phyloP scores from a whole-genome alignment of 495 filamentous ascomycete species.

The Hypomontagnella submonticulosa region DNA sequence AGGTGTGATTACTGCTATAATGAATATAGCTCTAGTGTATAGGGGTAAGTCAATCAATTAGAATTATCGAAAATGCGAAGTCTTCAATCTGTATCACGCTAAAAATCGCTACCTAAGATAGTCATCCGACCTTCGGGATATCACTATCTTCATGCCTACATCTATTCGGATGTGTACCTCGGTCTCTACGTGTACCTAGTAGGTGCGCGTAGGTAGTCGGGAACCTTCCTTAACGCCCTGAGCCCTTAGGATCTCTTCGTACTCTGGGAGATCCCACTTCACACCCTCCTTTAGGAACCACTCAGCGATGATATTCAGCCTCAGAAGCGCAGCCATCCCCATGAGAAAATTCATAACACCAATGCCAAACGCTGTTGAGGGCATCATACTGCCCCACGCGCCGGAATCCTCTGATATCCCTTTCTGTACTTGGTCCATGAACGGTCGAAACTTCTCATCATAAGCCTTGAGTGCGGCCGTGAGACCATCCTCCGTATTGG shows the following conservation, averaged over 20 bases:
- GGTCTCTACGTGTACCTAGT: too few relatives aligned
- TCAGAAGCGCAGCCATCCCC: constrained; percentile 48
- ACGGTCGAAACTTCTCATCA: constrained; percentile 56
- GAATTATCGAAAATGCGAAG: too few relatives aligned
- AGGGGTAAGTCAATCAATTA: too few relatives aligned
- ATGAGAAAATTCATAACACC: constrained; percentile 46
- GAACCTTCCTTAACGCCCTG: too few relatives aligned
- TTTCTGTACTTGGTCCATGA: constrained; percentile 55
- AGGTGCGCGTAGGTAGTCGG: too few relatives aligned
- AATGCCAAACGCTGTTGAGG: constrained; percentile 48
- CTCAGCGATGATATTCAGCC: constrained; percentile 49
- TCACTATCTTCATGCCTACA: too few relatives aligned
- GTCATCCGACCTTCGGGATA: too few relatives aligned
- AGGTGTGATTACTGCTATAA: too few relatives aligned
- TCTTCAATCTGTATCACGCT: too few relatives aligned
- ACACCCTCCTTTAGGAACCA: constrained; percentile 47
- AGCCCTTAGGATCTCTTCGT: constrained; percentile 46
- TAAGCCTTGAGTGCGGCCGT: constrained; percentile 53
- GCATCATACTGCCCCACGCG: constrained; percentile 30
- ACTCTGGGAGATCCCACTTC: constrained; percentile 57
- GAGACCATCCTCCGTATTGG: constrained; percentile 3
- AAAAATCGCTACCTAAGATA: too few relatives aligned
- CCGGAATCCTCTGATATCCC: constrained; percentile 32
- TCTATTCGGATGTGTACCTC: too few relatives aligned
- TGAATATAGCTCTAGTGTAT: too few relatives aligned